Evolutionary conservation across 75 land plant genomes (phyloP).

Genomic region (Sequoiadendron giganteum): DNA sequence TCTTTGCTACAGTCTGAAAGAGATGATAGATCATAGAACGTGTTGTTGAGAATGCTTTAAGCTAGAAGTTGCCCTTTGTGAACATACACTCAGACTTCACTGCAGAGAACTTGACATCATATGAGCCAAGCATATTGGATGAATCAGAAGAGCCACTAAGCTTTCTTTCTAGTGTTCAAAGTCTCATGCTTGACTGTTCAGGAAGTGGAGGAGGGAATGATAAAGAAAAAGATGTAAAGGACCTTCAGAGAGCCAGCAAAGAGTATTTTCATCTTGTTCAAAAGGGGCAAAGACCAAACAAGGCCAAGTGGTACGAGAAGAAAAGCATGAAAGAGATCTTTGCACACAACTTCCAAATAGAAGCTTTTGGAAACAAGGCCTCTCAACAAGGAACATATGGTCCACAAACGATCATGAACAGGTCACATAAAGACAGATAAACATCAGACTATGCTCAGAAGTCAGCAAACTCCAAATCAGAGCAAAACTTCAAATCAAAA

Average conservation of each 20-base stretch:
- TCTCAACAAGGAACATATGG: no score
- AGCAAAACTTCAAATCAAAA: background rate
- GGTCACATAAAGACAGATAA: background rate
- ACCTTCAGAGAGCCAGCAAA: background rate
- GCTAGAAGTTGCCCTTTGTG: background rate
- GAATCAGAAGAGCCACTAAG: background rate
- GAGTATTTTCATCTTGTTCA: background rate
- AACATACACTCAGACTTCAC: background rate
- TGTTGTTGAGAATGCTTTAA: background rate
- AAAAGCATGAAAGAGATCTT: background rate
- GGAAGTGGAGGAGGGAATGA: background rate
- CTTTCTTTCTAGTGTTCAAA: background rate
- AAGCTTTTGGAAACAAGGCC: no score
- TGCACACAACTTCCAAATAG: background rate
- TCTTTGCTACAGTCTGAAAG: no score
- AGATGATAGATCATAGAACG: no score
- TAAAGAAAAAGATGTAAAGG: background rate
- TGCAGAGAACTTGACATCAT: background rate
- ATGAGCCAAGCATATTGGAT: background rate
- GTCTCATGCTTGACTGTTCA: background rate
- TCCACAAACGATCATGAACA: background rate
- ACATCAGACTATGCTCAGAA: background rate
- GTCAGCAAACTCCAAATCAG: no score
- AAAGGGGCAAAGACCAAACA: background rate
- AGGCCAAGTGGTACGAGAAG: background rate